phyloP scores from a whole-genome alignment of 192 early-diverging fungal species.

The Bifiguratus adelaidae region DNA sequence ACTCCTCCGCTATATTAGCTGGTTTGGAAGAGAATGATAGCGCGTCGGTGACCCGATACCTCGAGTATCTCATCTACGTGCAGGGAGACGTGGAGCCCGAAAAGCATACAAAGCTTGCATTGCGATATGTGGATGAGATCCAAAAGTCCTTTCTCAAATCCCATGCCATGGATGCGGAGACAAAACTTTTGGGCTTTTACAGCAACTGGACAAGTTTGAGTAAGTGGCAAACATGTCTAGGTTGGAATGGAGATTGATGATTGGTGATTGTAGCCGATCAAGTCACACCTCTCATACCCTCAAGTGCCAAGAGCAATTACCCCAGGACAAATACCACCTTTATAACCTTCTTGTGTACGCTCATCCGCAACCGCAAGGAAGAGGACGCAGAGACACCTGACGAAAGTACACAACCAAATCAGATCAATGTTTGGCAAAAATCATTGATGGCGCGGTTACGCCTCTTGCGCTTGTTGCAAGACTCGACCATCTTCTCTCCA shows the following conservation, averaged over 20 bases:
- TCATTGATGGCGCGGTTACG: conserved; percentile 11
- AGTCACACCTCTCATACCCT: neutral
- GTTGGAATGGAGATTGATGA: neutral
- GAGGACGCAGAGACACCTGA: conserved; percentile 1
- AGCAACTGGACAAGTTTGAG: neutral
- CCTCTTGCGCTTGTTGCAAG: conserved; percentile 29
- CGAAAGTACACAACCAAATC: conserved; percentile 3
- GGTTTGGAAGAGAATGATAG: conserved; percentile 18
- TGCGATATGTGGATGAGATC: conserved; percentile 23
- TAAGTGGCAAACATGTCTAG: neutral
- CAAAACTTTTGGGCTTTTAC: too few relatives aligned
- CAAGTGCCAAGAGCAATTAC: neutral
- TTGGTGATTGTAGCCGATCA: neutral
- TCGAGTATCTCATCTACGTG: conserved; percentile 39
- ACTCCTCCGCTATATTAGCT: conserved; percentile 17
- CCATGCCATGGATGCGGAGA: too few relatives aligned
- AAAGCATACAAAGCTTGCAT: conserved; percentile 26
- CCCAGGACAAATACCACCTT: neutral
- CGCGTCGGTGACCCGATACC: conserved; percentile 20
- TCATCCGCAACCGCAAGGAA: neutral
- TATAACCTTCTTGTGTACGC: neutral
- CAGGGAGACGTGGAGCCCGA: conserved; percentile 27
- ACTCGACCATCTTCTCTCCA: conserved; percentile 18
- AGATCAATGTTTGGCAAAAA: neutral
- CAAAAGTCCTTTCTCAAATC: conserved; percentile 1